These are phyloP conservation scores for Macadamia tetraphylla DNA, from an alignment of 164 flowering plant species.

Conservation along the genomic window DNA sequence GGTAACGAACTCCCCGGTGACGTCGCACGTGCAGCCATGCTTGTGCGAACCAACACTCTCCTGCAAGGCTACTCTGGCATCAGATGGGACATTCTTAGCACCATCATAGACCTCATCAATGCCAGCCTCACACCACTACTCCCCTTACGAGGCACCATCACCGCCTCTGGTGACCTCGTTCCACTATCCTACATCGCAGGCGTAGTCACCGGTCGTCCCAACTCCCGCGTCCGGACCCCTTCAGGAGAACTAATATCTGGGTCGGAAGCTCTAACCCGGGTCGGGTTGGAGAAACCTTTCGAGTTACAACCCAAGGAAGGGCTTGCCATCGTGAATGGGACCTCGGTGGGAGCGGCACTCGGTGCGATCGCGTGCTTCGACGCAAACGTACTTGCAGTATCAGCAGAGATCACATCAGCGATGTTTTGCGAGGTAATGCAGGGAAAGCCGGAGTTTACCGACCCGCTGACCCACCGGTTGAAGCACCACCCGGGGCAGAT, in stretches of 20 bases:
- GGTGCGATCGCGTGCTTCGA: slow-evolving; percentile 24
- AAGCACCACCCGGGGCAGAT: slow-evolving; percentile 44
- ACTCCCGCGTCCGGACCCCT: slow-evolving; percentile 13
- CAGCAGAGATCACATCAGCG: slow-evolving; percentile 27
- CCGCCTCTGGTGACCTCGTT: slow-evolving; percentile 39
- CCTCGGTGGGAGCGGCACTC: slow-evolving; percentile 27
- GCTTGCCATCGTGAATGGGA: slow-evolving; percentile 27
- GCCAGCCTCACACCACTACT: slow-evolving; percentile 20
- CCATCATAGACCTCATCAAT: slow-evolving; percentile 23
- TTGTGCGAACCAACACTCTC: slow-evolving; percentile 34
- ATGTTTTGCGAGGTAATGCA: slow-evolving; percentile 32
- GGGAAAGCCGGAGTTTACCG: slow-evolving; percentile 26
- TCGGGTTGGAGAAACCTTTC: slow-evolving; percentile 19
- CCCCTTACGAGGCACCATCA: slow-evolving; percentile 34
- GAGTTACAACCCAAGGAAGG: slow-evolving; percentile 26
- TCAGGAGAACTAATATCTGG: slow-evolving; percentile 20
- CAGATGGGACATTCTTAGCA: slow-evolving; percentile 29
- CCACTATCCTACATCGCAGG: slow-evolving; percentile 40
- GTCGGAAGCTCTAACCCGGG: slow-evolving; percentile 19
- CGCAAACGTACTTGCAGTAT: slow-evolving; percentile 23
- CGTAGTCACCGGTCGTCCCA: slow-evolving; percentile 24
- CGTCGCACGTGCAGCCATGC: slow-evolving; percentile 36
- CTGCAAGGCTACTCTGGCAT: slow-evolving; percentile 42
- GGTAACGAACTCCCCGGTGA: slow-evolving; percentile 23
- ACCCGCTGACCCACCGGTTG: slow-evolving; percentile 28